These are phyloP conservation scores for Fagopyrum homotropicum DNA, from an alignment of 148 eudicot species.

Conservation along the genomic window DNA sequence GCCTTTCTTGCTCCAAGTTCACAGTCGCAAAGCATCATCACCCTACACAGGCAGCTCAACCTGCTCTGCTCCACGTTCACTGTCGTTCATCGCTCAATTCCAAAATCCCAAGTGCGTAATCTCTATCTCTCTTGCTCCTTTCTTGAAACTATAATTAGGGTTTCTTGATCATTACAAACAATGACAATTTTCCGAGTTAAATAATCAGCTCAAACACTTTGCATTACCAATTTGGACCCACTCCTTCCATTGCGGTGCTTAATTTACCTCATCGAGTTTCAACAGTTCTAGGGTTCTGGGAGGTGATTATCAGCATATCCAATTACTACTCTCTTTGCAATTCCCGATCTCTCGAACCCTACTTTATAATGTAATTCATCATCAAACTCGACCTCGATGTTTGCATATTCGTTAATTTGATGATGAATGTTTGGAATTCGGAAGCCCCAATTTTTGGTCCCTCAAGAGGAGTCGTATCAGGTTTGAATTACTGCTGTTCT, in stretches of 20 bases:
- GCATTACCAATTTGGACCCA: slow-evolving; percentile 6
- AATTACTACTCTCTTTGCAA: not conserved
- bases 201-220: not conserved
- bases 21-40: not conserved
- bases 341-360: not conserved
- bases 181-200: not conserved
- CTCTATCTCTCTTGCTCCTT: not conserved
- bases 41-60: not conserved
- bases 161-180: not conserved
- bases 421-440: not conserved
- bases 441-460: slow-evolving; percentile 2
- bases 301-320: not conserved
- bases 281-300: not conserved
- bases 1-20: not conserved
- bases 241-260: not conserved
- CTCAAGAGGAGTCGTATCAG: not conserved
- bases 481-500: not conserved
- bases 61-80: not conserved
- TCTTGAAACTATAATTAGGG: not conserved
- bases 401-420: not conserved
- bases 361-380: not conserved
- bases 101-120: not conserved
- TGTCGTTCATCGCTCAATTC: not conserved
- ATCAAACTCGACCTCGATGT: not conserved
- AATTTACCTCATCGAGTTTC: not conserved